phyloP scores from a whole-genome alignment of 2,329 filamentous ascomycete species.

The Pseudopyricularia javanii region DNA sequence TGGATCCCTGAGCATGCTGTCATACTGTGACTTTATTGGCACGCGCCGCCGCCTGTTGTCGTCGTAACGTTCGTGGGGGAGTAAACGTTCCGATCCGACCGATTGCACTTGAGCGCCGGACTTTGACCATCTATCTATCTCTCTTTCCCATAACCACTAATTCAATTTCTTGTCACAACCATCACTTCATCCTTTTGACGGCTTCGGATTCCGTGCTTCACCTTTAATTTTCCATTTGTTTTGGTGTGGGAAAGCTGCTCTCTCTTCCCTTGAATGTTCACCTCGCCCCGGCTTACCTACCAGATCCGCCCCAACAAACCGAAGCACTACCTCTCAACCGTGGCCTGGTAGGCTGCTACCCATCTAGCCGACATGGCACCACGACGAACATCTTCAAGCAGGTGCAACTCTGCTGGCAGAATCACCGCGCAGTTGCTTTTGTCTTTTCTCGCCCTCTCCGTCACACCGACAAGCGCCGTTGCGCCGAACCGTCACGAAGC shows the following conservation, averaged over 20 bases:
- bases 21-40: constrained; percentile 1
- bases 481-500: constrained; percentile 13
- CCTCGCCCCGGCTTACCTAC: too few species aligned
- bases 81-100: neutral
- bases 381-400: constrained; percentile 10
- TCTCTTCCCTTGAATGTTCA: too few species aligned
- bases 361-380: constrained; percentile 12
- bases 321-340: neutral
- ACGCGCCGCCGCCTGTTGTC: neutral
- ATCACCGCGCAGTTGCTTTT: constrained; percentile 52
- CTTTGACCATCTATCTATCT: neutral
- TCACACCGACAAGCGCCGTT: constrained; percentile 23
- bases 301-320: neutral
- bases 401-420: constrained; percentile 45
- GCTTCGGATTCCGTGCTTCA: too few species aligned
- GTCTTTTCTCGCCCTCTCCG: constrained; percentile 52
- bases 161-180: too few species aligned
- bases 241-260: too few species aligned
- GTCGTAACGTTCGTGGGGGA: constrained; percentile 1
- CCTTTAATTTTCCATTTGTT: too few species aligned
- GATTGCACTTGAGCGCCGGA: too few species aligned
- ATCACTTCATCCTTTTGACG: too few species aligned
- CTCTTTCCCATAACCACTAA: too few species aligned
- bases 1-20: neutral
- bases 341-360: neutral